Evolutionary conservation across 768 basidiomycete species (phyloP).

Genomic region (Termitomyces sp.): DNA sequence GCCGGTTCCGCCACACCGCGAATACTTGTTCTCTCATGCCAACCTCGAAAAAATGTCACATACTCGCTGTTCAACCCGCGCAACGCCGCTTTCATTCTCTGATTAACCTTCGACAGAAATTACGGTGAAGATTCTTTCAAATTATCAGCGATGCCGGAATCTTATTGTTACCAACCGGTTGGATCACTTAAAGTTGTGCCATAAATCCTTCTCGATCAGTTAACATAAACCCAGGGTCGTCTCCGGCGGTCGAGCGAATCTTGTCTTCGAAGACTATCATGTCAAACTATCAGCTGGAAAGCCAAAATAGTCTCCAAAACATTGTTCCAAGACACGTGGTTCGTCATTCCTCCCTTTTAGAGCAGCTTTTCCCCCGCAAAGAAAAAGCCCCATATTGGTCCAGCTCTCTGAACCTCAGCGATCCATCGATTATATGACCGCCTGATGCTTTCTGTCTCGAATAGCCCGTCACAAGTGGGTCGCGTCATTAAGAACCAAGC

Average conservation of each 20-base stretch:
- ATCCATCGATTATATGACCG: background rate
- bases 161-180: background rate
- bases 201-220: background rate
- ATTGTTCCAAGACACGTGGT: background rate
- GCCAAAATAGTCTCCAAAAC: no score
- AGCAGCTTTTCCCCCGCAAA: background rate
- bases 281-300: background rate
- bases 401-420: background rate
- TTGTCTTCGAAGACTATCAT: background rate
- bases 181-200: background rate
- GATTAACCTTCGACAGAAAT: background rate
- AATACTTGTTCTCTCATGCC: background rate
- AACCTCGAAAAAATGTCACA: background rate
- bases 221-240: background rate
- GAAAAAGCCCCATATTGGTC: background rate
- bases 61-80: background rate
- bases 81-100: background rate
- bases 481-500: background rate
- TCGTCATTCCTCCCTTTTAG: background rate
- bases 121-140: background rate
- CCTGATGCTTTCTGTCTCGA: background rate
- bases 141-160: background rate
- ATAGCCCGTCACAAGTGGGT: background rate
- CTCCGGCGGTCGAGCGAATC: background rate
- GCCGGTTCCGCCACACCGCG: background rate